phyloP scores from a whole-genome alignment of 306 rosid species.

The Ormosia semicastrata region DNA sequence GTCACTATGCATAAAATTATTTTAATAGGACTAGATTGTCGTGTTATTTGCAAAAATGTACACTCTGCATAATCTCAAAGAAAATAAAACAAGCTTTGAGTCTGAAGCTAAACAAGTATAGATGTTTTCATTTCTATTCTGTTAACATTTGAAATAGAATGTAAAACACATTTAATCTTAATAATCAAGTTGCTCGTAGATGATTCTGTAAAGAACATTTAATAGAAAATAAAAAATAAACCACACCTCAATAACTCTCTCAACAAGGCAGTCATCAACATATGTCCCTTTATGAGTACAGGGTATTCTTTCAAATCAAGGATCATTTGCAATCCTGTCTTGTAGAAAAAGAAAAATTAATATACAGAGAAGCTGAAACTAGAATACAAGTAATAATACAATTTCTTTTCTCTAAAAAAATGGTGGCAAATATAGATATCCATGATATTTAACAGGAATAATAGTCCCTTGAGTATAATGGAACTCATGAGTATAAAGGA shows the following conservation, averaged over 20 bases:
- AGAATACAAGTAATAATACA: background rate
- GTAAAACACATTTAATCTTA: background rate
- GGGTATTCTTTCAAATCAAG: constrained; percentile 79
- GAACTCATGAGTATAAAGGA: no score
- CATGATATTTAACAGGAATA: no score
- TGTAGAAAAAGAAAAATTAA: background rate
- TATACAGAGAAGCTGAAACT: constrained; percentile 1
- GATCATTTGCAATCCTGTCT: constrained; percentile 88
- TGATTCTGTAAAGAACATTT: background rate
- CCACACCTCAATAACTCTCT: constrained; percentile 74
- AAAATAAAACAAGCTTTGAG: no score
- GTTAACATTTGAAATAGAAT: no score
- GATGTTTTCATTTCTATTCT: no score
- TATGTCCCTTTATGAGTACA: constrained; percentile 89
- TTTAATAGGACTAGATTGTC: no score
- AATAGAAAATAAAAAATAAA: background rate
- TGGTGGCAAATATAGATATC: no score
- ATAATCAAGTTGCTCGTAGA: background rate
- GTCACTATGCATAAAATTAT: no score
- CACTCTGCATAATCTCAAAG: no score
- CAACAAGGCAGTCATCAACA: constrained; percentile 91
- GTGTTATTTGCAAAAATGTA: no score
- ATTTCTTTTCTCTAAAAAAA: background rate
- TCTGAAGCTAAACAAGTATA: no score
- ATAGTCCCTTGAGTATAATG: no score